Percentiles rank a stretch among this genome's conserved stretches.
phyloP scores from a whole-genome alignment of 192 early-diverging fungal species.

The Geosiphon pyriformis region DNA sequence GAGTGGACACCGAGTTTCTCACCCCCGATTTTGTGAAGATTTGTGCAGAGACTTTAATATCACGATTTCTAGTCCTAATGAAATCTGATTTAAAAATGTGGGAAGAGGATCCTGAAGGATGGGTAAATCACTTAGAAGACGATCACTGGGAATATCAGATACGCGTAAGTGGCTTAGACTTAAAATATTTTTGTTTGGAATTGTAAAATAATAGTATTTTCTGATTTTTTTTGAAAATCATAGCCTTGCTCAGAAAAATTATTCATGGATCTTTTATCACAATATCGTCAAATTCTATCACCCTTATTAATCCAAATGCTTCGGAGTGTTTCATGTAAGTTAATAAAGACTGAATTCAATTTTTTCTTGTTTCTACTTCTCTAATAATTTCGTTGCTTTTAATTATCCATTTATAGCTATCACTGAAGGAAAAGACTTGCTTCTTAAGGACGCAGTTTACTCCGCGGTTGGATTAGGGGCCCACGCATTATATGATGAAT shows the following conservation, averaged over 20 bases:
- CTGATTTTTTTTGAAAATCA: background rate
- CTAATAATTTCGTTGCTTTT: too few species aligned
- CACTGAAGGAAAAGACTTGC: slow-evolving; percentile 40
- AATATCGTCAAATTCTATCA: slow-evolving; percentile 51
- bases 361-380: too few species aligned
- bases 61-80: slow-evolving; percentile 65
- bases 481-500: slow-evolving; percentile 68
- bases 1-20: slow-evolving; percentile 61
- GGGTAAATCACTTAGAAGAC: slow-evolving; percentile 70
- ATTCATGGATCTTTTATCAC: slow-evolving; percentile 71
- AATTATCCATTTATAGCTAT: too few species aligned
- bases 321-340: slow-evolving; percentile 50
- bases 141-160: slow-evolving; percentile 84
- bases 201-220: background rate
- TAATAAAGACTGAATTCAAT: background rate
- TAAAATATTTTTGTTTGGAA: background rate
- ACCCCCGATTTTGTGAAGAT: slow-evolving; percentile 61
- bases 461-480: slow-evolving; percentile 75
- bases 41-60: slow-evolving; percentile 67
- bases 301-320: slow-evolving; percentile 62
- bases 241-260: slow-evolving; percentile 79
- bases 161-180: slow-evolving; percentile 40
- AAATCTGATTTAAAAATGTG: slow-evolving; percentile 68
- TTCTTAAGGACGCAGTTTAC: slow-evolving; percentile 76
- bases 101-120: slow-evolving; percentile 83